Percentiles rank a stretch among this genome's conserved stretches.
These are phyloP conservation scores for Fusarium multiceps DNA, from an alignment of 2,329 filamentous ascomycete species.

Conservation along the genomic window DNA sequence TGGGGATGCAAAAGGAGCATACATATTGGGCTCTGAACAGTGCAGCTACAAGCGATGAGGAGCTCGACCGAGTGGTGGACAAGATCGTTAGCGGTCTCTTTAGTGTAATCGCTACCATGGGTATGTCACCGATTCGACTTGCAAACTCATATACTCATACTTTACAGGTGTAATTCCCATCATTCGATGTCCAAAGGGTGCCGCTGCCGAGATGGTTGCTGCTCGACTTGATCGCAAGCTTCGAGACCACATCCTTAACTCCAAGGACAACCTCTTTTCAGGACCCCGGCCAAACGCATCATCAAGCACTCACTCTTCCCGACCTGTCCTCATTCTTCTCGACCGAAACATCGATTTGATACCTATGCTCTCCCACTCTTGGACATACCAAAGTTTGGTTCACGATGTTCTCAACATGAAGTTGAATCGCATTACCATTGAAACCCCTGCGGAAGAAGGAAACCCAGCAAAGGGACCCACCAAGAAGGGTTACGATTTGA, in stretches of 20 bases:
- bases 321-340: conserved; percentile 91
- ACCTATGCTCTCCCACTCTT: conserved; percentile 97
- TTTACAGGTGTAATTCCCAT: conserved; percentile 85
- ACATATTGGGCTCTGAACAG: conserved; percentile 98
- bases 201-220: conserved; percentile 92
- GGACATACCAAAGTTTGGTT: conserved; percentile 84
- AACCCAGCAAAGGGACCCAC: conserved; percentile 79
- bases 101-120: conserved; percentile 98
- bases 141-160: conserved; percentile 12
- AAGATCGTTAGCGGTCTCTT: conserved; percentile 96
- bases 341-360: conserved; percentile 96
- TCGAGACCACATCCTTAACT: conserved; percentile 95
- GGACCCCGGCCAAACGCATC: conserved; percentile 67
- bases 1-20: conserved; percentile 90
- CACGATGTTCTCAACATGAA: conserved; percentile 69
- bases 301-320: conserved; percentile 72
- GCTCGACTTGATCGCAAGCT: conserved; percentile 95
- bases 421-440: conserved; percentile 93
- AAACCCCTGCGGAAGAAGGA: conserved; percentile 81
- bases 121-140: conserved; percentile 57
- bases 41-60: conserved; percentile 87
- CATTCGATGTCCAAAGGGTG: conserved; percentile 92
- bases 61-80: conserved; percentile 88
- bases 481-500: conserved; percentile 92
- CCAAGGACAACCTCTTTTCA: conserved; percentile 97